phyloP scores from a whole-genome alignment of 352 stramenopile species.

The Globisporangium heterothallicum region DNA sequence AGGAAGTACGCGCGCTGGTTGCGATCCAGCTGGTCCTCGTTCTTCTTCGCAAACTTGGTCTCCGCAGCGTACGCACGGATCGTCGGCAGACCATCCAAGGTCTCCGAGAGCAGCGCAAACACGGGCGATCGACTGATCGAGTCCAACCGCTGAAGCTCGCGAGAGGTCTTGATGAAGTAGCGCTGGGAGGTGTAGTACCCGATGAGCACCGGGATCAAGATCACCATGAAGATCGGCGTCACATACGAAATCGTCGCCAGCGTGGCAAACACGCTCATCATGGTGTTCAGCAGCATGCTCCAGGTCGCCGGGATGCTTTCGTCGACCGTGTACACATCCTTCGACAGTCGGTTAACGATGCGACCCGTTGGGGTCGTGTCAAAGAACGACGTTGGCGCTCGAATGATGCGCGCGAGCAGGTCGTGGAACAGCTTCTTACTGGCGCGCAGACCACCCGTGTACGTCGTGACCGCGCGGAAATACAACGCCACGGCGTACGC shows the following conservation, averaged over 20 bases:
- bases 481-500: conserved; percentile 60
- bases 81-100: conserved; percentile 90
- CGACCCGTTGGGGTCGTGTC: conserved; percentile 75
- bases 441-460: conserved; percentile 51
- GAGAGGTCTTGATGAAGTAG: conserved; percentile 91
- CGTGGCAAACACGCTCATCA: conserved; percentile 59
- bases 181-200: conserved; percentile 75
- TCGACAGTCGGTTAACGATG: conserved; percentile 76
- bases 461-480: conserved; percentile 50
- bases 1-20: conserved; percentile 75
- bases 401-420: conserved; percentile 89
- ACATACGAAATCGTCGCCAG: conserved; percentile 67
- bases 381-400: conserved; percentile 73
- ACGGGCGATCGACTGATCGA: conserved; percentile 91
- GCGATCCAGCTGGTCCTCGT: conserved; percentile 46
- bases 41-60: conserved; percentile 44
- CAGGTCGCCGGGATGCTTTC: conserved; percentile 63
- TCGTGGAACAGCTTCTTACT: conserved; percentile 51
- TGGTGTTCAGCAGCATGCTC: conserved; percentile 66
- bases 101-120: conserved; percentile 94
- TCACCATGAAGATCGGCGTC: conserved; percentile 62
- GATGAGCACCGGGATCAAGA: conserved; percentile 65
- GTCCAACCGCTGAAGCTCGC: conserved; percentile 95
- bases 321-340: conserved; percentile 77
- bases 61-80: conserved; percentile 85